Evolutionary conservation across 345 rosid species (phyloP).

Genomic region (Salix viminalis): DNA sequence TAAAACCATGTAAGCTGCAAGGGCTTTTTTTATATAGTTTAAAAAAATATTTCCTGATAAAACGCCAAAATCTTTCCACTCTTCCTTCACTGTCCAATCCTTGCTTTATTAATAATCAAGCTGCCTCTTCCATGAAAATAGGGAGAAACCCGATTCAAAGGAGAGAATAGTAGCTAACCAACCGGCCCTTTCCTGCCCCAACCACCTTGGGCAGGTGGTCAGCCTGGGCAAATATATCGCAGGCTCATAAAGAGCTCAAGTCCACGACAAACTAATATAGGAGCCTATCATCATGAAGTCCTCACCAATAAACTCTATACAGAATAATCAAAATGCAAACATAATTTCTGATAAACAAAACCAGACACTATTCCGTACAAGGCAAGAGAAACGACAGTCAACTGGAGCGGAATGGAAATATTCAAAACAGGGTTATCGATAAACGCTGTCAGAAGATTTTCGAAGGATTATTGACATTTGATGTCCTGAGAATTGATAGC

Average conservation of each 20-base stretch:
- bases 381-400: background rate
- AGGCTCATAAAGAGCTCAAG: too few relatives aligned
- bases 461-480: background rate
- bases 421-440: background rate
- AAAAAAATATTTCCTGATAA: too few relatives aligned
- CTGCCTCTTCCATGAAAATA: too few relatives aligned
- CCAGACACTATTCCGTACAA: background rate
- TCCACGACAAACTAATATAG: background rate
- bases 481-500: background rate
- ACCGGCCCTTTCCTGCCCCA: too few relatives aligned
- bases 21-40: too few relatives aligned
- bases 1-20: too few relatives aligned
- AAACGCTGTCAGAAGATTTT: background rate
- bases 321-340: background rate
- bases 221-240: background rate
- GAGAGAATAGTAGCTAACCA: too few relatives aligned
- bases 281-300: background rate
- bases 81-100: too few relatives aligned
- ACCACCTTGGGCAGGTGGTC: background rate
- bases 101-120: too few relatives aligned
- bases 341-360: background rate
- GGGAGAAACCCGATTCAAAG: too few relatives aligned
- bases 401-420: background rate
- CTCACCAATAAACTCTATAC: background rate
- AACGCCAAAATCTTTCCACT: too few relatives aligned